Evolutionary conservation across 2,329 filamentous ascomycete species (phyloP), one percentile per base, ranked within the genome.

Genomic region (Trichoderma polysporum): DNA sequence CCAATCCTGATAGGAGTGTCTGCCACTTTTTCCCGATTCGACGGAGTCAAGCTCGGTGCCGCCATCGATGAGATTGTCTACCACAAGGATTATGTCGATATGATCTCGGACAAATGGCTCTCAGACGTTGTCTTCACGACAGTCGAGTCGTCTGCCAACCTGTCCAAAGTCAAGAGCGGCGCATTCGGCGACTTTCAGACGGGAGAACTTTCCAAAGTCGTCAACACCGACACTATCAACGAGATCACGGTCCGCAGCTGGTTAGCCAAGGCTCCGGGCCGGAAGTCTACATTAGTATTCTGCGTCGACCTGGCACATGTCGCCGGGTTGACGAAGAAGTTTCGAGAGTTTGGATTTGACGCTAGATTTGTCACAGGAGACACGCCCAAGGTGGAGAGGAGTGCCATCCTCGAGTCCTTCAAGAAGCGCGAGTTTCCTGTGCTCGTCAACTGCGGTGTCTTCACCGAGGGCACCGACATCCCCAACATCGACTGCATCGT

Each of bases 11-110:
- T 99, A 13, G 95, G 95, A 5, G 94, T 99, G 3, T 97, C 94
- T 10, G 95, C 95, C 3, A 90, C 88, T 0, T 85, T 90, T 67
- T 89, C 88, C 12, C 82, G 94, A 56, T 93, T 93, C 68, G 94
- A 98, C 74, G 94, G 94, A 0, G 80, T 97, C 35, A 88, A 87
- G 68, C 83, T 98, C 1, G 94, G 94, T 1, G 84, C 90, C 13
- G 94, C 91, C 35, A 95, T 98, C 72, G 94, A 98, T 73, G 91
- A 97, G 74, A 97, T 98, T 69, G 94, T 97, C 56, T 98, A 97
- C 73, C 94, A 98, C 77, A 95, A 93, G 78, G 84, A 87, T 72
- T 87, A 86, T 65, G 79, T 88, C 61, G 85, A 88, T 69, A 88
- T 88, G 85, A 88, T 97, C 68, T 89, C 89, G 37, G 93, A 96